phyloP scores from a whole-genome alignment of 2,329 filamentous ascomycete species.

The Apiospora kogelbergensis region DNA sequence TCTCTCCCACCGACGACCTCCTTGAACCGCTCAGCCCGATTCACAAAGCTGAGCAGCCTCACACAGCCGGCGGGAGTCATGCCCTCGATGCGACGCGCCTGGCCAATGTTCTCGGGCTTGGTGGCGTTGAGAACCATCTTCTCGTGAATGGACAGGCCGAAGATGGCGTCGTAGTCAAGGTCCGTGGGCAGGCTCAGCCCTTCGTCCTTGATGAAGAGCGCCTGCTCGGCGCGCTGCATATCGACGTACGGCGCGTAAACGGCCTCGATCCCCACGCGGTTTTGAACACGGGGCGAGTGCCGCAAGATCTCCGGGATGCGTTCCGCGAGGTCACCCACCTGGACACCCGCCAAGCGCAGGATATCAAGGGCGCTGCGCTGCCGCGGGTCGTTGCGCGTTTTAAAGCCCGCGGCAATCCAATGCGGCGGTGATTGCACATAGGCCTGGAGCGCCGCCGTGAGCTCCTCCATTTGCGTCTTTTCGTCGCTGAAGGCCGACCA shows the following conservation, averaged over 20 bases:
- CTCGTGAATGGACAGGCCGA: constrained; percentile 79
- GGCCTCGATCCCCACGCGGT: constrained; percentile 77
- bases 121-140: constrained; percentile 67
- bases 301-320: constrained; percentile 56
- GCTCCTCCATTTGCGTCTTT: constrained; percentile 63
- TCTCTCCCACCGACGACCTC: constrained; percentile 10
- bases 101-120: constrained; percentile 80
- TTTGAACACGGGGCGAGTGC: constrained; percentile 60
- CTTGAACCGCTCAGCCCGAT: constrained; percentile 15
- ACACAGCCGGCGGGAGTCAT: constrained; percentile 62
- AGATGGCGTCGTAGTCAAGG: constrained; percentile 72
- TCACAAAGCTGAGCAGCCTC: constrained; percentile 61
- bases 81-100: constrained; percentile 86
- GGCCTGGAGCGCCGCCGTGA: constrained; percentile 60
- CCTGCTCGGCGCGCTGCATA: constrained; percentile 66
- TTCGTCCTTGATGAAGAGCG: constrained; percentile 75
- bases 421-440: constrained; percentile 58
- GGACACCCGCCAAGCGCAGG: constrained; percentile 64
- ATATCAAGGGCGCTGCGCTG: constrained; percentile 77
- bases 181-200: constrained; percentile 68
- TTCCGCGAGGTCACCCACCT: constrained; percentile 55
- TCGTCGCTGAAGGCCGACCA: constrained; percentile 72
- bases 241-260: constrained; percentile 84
- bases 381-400: constrained; percentile 63
- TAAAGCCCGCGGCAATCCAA: constrained; percentile 73